phyloP scores from a whole-genome alignment of 202 grass and related monocot species.

The Saccharum hybrid region DNA sequence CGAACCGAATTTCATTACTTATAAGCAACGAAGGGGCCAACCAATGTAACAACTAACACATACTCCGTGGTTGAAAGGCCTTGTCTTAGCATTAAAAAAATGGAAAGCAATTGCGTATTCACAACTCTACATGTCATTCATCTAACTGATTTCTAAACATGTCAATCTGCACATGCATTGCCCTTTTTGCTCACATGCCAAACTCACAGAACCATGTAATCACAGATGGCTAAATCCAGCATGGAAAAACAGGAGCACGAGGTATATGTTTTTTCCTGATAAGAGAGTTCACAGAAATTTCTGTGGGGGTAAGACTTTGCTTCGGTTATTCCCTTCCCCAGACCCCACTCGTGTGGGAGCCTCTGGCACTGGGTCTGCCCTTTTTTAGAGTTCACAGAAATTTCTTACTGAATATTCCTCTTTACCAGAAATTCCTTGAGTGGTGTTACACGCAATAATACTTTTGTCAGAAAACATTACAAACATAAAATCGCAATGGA shows the following conservation, averaged over 20 bases:
- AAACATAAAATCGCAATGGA: neutral
- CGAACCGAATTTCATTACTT: too few species aligned
- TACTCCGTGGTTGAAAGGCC: neutral
- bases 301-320: too few species aligned
- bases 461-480: neutral
- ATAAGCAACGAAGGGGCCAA: neutral
- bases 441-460: neutral
- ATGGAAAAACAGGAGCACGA: neutral
- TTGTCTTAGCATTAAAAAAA: slow-evolving; percentile 19
- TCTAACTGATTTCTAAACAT: slow-evolving; percentile 16
- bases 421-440: neutral
- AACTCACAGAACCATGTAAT: slow-evolving; percentile 4
- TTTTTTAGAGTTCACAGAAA: too few species aligned
- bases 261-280: slow-evolving; percentile 1
- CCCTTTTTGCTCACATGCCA: slow-evolving; percentile 10
- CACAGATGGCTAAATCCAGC: neutral
- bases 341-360: too few species aligned
- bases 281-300: neutral
- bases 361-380: too few species aligned
- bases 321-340: too few species aligned
- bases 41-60: slow-evolving; percentile 1
- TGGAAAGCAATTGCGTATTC: neutral
- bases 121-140: neutral
- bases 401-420: neutral
- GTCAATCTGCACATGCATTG: neutral